These are phyloP conservation scores for Delonix regia DNA, from an alignment of 306 rosid genomes.

Conservation along the genomic window DNA sequence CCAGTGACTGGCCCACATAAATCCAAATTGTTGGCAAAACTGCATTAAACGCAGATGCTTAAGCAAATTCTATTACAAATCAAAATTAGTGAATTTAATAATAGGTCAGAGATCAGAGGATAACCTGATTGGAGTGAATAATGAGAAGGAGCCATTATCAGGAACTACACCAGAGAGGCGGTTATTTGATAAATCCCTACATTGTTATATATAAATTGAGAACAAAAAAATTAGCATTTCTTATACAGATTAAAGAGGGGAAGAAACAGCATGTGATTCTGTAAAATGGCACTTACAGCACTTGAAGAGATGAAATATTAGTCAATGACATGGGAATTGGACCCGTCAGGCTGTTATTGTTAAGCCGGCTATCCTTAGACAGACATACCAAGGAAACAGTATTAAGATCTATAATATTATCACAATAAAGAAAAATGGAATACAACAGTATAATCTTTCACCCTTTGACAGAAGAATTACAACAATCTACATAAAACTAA, in stretches of 20 bases:
- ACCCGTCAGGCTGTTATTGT: slow-evolving; percentile 92
- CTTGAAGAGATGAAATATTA: slow-evolving; percentile 93
- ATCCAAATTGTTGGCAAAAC: slow-evolving; percentile 93
- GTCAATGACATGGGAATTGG: slow-evolving; percentile 95
- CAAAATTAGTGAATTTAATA: slow-evolving; percentile 21
- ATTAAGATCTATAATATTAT: slow-evolving; percentile 42
- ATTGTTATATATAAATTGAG: slow-evolving; percentile 34
- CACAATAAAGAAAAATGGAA: background rate
- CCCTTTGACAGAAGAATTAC: background rate
- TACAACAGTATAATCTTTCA: slow-evolving; percentile 14
- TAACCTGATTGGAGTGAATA: slow-evolving; percentile 98
- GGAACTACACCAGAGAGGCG: slow-evolving; percentile 90
- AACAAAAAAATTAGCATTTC: slow-evolving; percentile 9
- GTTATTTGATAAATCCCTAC: slow-evolving; percentile 94
- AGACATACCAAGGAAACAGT: slow-evolving; percentile 42
- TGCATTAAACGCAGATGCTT: slow-evolving; percentile 44
- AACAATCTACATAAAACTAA: background rate
- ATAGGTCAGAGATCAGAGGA: slow-evolving; percentile 21
- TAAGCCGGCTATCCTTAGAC: slow-evolving; percentile 94
- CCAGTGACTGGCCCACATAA: slow-evolving; percentile 99
- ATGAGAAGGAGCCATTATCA: slow-evolving; percentile 95
- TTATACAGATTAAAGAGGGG: slow-evolving; percentile 19
- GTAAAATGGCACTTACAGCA: slow-evolving; percentile 71
- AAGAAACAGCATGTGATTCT: background rate
- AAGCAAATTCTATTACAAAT: slow-evolving; percentile 28